phyloP scores from a whole-genome alignment of 2,329 filamentous ascomycete species.

The Graphilbum fragrans region DNA sequence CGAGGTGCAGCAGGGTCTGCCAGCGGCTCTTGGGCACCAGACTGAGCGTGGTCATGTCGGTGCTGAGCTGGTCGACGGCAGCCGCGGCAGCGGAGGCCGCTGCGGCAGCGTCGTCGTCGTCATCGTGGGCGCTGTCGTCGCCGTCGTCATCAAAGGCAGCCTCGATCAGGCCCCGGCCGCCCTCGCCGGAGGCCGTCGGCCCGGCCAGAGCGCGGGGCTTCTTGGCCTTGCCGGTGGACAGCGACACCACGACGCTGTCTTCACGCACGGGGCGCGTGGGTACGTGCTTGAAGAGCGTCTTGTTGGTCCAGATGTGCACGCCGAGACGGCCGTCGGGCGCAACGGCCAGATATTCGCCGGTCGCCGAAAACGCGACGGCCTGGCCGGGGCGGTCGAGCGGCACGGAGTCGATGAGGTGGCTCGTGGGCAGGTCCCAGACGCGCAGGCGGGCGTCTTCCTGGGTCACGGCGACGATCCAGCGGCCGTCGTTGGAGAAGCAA shows the following conservation, averaged over 20 bases:
- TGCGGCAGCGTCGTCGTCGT: constrained; percentile 39
- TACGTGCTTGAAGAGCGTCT: constrained; percentile 78
- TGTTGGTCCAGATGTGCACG: constrained; percentile 94
- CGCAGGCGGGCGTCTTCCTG: constrained; percentile 70
- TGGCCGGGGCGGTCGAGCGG: constrained; percentile 67
- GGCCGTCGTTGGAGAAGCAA: constrained; percentile 82
- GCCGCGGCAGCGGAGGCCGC: constrained; percentile 16
- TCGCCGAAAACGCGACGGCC: constrained; percentile 74
- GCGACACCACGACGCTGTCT: constrained; percentile 8
- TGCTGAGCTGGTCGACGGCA: constrained; percentile 65
- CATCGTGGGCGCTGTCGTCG: constrained; percentile 25
- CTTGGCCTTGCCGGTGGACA: background rate
- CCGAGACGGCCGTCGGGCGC: constrained; percentile 72
- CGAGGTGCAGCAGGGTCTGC: constrained; percentile 88
- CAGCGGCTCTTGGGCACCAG: constrained; percentile 82
- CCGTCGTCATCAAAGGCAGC: constrained; percentile 53
- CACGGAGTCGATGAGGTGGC: constrained; percentile 89
- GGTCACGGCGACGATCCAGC: constrained; percentile 85
- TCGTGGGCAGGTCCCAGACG: constrained; percentile 92
- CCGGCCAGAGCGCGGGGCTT: constrained; percentile 30
- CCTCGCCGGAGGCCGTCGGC: constrained; percentile 74
- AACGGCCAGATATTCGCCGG: constrained; percentile 89
- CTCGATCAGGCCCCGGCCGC: constrained; percentile 61
- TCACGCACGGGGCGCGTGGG: constrained; percentile 78
- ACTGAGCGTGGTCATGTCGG: constrained; percentile 77